Evolutionary conservation across 352 stramenopile species (phyloP), one percentile per base, ranked within the genome.

Genomic region (Pythium phragmitis): DNA sequence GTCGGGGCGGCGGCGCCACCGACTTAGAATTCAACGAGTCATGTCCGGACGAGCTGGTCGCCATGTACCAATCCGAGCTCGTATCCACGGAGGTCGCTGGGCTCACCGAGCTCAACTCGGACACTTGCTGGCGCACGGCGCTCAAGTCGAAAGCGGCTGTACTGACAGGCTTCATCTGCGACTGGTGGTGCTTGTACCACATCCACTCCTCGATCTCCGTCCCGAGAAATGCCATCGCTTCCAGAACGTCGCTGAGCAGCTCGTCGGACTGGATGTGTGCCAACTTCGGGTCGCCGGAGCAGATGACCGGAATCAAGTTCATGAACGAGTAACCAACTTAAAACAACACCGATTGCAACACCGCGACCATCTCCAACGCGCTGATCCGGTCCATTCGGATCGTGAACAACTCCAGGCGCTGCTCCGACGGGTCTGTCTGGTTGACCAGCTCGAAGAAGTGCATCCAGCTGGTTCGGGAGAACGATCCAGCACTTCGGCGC

Each of bases 301-400:
- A 34, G 8, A 19, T 21, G 5, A 26, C 7, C 4, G 54, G 54
- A 4, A 60, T 41, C 16, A 60, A 19, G 42, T 60, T 60, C 39
- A 60, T 28, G 42, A 60, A 60, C 54, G 54, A 50, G 21, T 60
- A 60, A 17, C 54, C 54, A 26, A 41, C 41, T n/a, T 60, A 19
- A 8, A 50, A 60, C n/a, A 3, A 42, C 7, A 19, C 54, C 13
- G 26, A 50, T 26, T 60, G 54, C 2, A 50, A 41, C 14, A 60
- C 12, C 1, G 54, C 37, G 17, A 60, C 12, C 28, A 30, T 50
- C 17, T 60, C 54, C 3, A 60, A 4, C 1, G 9, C n/a, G n/a
- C 12, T 42, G 3, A 60, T 21, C 39, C 2, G 23, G 16, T 60
- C 39, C 2, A 37, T 12, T 12, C 23, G 9, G 23, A 60, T 17